These are phyloP conservation scores for Tricholoma saponaceum DNA, from an alignment of 768 basidiomycete species.

Conservation along the genomic window DNA sequence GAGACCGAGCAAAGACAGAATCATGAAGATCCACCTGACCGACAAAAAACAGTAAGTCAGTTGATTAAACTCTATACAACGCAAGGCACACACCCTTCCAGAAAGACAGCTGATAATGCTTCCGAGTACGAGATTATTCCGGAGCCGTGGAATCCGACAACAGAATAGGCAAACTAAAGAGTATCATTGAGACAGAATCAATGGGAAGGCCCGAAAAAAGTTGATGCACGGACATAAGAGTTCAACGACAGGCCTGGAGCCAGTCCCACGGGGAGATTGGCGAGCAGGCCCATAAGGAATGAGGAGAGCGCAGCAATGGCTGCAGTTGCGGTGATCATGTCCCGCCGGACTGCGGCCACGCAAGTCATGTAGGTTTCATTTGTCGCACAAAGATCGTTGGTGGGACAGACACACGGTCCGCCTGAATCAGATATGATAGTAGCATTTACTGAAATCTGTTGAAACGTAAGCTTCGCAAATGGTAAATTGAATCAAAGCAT, in stretches of 20 bases:
- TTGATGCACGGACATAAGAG: slow-evolving; percentile 56
- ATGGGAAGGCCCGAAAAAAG: not conserved
- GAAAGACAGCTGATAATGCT: slow-evolving; percentile 80
- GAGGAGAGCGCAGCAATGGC: slow-evolving; percentile 72
- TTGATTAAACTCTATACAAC: not conserved
- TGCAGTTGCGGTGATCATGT: slow-evolving; percentile 82
- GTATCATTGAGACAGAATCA: not conserved
- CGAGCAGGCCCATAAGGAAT: slow-evolving; percentile 78
- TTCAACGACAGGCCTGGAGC: slow-evolving; percentile 85
- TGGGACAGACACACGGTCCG: slow-evolving; percentile 75
- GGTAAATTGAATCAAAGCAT: slow-evolving; percentile 15
- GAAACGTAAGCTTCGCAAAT: slow-evolving; percentile 6
- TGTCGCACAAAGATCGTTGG: slow-evolving; percentile 47
- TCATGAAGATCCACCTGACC: not conserved
- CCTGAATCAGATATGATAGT: slow-evolving; percentile 72
- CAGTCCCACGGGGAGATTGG: slow-evolving; percentile 87
- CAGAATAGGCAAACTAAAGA: slow-evolving; percentile 76
- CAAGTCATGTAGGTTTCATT: slow-evolving; percentile 56
- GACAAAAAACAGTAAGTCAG: not conserved
- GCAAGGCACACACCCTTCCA: slow-evolving; percentile 64
- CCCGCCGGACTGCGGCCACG: slow-evolving; percentile 57
- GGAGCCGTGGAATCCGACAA: slow-evolving; percentile 81
- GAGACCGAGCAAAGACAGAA: slow-evolving; percentile 4
- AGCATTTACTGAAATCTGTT: slow-evolving; percentile 82
- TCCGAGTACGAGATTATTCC: slow-evolving; percentile 72